Base-by-base conservation (phyloP, 331 rosid genomes). In the Arachis monticola region DNA sequence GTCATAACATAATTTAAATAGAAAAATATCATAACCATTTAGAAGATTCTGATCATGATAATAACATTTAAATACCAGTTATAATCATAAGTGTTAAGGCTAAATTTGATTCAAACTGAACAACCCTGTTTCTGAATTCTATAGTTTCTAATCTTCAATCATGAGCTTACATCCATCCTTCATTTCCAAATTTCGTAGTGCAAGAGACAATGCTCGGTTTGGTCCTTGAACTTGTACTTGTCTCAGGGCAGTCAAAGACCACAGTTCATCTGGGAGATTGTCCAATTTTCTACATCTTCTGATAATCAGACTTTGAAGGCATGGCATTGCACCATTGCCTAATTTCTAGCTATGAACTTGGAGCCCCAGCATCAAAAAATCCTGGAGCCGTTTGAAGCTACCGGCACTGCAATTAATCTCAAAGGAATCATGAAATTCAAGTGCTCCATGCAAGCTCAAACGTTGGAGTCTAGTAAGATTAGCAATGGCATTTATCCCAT, bases 301-400 rank as follows among this genome's bases (percentile, higher is more conserved):
- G 6, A 72, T 40, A 22, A 5, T 2, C 0, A 70, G 1, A 4
- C 3, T 57, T 2, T 65, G 58, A n/a, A 72, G 82, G 8, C 30
- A 11, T 27, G 35, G 10, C 78, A 79, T 79, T 5, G 69, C 77
- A 57, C 69, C 74, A 38, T 72, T 72, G 8, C 14, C 47, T 65
- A 79, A 10, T 65, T 58, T 79, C 83, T 74, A 79, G 2, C 3
- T 30, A 0, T 59, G 8, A 35, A 14, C 64, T 1, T 4, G 0
- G 42, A 59, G 32, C 42, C 4, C 0, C 1, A 2, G 4, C 42
- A 59, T 59, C 44, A 30, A 6, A 59, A 59, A 59, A 6, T 9
- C 64, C 8, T 59, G 64, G 7, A 59, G 64, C 5, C 5, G 44
- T 10, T 41, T 13, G 64, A 59, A 59, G 5, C 44, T 4, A 2